Evolutionary conservation across 495 filamentous ascomycete genomes (phyloP), one percentile per base, ranked within the genome.

Genomic region (Neurospora africana): DNA sequence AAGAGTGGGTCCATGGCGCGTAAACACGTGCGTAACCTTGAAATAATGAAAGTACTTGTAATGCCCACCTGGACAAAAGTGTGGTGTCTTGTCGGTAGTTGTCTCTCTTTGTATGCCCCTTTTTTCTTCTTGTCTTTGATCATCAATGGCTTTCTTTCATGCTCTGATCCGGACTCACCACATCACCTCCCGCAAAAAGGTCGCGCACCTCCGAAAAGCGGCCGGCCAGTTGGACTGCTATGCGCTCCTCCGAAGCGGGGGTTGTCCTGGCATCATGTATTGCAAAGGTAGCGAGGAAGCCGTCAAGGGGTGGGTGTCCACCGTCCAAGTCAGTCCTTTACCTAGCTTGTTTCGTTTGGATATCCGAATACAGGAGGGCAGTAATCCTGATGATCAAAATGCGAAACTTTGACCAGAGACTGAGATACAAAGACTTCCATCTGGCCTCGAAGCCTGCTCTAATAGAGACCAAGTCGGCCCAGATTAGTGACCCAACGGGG

Each of bases 101-200:
- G 7, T 65, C 53, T 65, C n/a, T 30, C 38, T 37, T 37, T 44
- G 33, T 21, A 40, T 21, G 2, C 15, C 41, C 0, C 7, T 36
- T 36, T 13, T 9, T 17, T 36, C 23, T 40, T 11, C 9, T n/a
- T 17, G 38, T 33, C 69, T 36, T 68, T 71, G 33, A 36, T 10
- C 33, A 33, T 5, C 70, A 53, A 76, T 77, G 72, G 30, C 70
- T n/a, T 47, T 83, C 44, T 88, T 83, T 75, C 85, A 88, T 73
- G 87, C 91, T 33, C 81, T 94, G 68, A 92, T 94, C 41, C 86
- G 90, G 44, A 93, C 91, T 5, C 91, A 94, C 78, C 91, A 93
- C 81, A 93, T 94, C 79, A 93, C 91, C 35, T 93, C 91, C 11
- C 91, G 91, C 67, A 92, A 92, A 72, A 94, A 94, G 78, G 86